Conservation (phyloP, 257 asterid species). For the Capsicum rhomboideum region DNA sequence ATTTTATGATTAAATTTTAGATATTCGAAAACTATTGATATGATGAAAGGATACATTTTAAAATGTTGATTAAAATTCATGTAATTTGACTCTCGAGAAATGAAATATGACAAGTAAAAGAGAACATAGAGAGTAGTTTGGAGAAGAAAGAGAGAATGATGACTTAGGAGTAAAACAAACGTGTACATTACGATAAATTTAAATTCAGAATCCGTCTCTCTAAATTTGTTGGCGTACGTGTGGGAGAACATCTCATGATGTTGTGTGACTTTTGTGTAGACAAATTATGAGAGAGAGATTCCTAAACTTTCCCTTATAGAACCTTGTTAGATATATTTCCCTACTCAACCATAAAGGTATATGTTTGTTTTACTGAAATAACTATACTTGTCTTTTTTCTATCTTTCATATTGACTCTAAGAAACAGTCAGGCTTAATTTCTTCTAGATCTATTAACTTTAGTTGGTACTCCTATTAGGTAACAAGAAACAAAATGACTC, state of each 20-base stretch:
- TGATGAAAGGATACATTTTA: too few species aligned
- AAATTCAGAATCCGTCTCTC: neutral
- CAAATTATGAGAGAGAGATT: neutral
- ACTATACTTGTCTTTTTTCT: too few species aligned
- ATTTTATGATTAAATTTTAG: too few species aligned
- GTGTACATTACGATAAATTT: neutral
- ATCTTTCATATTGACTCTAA: too few species aligned
- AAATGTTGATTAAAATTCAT: too few species aligned
- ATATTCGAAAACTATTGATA: too few species aligned
- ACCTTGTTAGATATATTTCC: neutral
- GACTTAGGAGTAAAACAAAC: neutral
- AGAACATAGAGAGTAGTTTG: too few species aligned
- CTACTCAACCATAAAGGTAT: neutral
- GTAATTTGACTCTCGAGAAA: too few species aligned
- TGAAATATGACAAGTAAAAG: too few species aligned
- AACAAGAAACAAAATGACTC: neutral
- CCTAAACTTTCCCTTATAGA: neutral
- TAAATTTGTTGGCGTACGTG: too few species aligned
- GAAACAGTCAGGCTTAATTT: neutral
- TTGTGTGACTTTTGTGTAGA: neutral
- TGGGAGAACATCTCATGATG: neutral
- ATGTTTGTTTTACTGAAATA: neutral
- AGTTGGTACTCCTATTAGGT: neutral
- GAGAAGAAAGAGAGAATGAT: too few species aligned
- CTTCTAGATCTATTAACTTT: constrained; percentile 2